Evolutionary conservation across 345 rosid species (phyloP).

Genomic region (Gynandropsis gynandra): DNA sequence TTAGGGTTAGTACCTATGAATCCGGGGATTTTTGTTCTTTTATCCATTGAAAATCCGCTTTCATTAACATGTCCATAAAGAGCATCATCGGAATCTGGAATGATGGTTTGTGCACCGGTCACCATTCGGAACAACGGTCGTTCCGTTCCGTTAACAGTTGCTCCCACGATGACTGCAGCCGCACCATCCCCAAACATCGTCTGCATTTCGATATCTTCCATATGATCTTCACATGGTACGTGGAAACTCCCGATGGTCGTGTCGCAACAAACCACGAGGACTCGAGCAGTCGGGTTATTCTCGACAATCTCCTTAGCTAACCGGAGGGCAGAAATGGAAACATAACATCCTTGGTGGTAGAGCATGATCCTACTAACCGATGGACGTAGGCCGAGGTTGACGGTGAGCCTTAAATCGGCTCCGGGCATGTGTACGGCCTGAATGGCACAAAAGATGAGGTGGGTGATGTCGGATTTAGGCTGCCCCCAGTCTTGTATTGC

Average conservation of each 20-base stretch:
- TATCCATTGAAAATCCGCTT: neutral
- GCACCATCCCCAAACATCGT: constrained; percentile 17
- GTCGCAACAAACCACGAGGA: constrained; percentile 23
- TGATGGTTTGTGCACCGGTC: neutral
- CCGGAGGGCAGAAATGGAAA: constrained; percentile 9
- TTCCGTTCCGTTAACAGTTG: constrained; percentile 14
- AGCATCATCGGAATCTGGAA: constrained; percentile 11
- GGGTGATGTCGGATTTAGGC: neutral
- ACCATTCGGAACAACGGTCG: constrained; percentile 16
- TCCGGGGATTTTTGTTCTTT: neutral
- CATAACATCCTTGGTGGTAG: constrained; percentile 16
- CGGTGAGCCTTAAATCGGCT: neutral
- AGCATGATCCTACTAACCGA: constrained; percentile 19
- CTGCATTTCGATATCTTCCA: constrained; percentile 4
- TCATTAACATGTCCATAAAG: constrained; percentile 1
- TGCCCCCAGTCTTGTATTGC: constrained; percentile 4
- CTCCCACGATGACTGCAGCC: constrained; percentile 14
- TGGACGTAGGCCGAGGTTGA: constrained; percentile 1
- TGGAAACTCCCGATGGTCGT: constrained; percentile 13
- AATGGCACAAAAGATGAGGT: constrained; percentile 3
- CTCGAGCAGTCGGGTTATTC: constrained; percentile 22
- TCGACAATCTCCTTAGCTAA: constrained; percentile 28
- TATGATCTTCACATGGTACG: constrained; percentile 10
- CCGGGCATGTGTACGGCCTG: constrained; percentile 7
- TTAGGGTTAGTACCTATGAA: no score